These are phyloP conservation scores for Discostella pseudostelligera DNA, from an alignment of 108 stramenopile genomes.

Conservation along the genomic window DNA sequence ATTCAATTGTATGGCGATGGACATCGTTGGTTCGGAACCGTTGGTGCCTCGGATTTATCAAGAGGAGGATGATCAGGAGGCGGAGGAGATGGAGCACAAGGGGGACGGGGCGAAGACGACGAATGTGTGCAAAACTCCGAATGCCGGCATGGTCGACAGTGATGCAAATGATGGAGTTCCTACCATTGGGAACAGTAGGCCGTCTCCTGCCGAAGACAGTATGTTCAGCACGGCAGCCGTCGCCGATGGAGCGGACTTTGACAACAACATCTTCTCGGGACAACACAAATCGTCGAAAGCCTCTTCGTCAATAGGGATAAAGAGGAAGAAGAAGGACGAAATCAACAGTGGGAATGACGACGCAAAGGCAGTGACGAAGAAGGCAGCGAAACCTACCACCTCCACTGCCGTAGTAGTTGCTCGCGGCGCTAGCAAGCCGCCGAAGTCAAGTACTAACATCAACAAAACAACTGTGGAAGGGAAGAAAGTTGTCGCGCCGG, in stretches of 20 bases:
- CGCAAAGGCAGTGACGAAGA: neutral
- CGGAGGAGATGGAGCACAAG: neutral
- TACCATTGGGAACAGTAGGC: neutral
- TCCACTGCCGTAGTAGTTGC: too few species aligned
- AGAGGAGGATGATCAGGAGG: neutral
- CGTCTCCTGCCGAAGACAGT: neutral
- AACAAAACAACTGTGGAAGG: too few species aligned
- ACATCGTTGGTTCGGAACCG: conserved; percentile 17
- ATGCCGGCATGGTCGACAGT: neutral
- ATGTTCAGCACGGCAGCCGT: neutral
- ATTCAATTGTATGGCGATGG: conserved; percentile 28
- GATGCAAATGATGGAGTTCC: neutral
- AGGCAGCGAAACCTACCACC: neutral
- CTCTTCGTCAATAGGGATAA: too few species aligned
- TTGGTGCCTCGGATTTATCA: neutral
- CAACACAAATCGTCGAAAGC: too few species aligned
- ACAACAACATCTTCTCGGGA: too few species aligned
- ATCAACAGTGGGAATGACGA: neutral
- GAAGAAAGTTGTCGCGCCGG: too few species aligned
- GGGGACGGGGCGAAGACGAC: neutral
- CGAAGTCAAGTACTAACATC: too few species aligned
- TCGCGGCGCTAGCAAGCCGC: too few species aligned
- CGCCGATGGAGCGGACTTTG: neutral
- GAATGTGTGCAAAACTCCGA: neutral
- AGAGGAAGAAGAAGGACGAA: neutral